Conservation (phyloP, 768 basidiomycete genomes). For the Lentinula boryana region DNA sequence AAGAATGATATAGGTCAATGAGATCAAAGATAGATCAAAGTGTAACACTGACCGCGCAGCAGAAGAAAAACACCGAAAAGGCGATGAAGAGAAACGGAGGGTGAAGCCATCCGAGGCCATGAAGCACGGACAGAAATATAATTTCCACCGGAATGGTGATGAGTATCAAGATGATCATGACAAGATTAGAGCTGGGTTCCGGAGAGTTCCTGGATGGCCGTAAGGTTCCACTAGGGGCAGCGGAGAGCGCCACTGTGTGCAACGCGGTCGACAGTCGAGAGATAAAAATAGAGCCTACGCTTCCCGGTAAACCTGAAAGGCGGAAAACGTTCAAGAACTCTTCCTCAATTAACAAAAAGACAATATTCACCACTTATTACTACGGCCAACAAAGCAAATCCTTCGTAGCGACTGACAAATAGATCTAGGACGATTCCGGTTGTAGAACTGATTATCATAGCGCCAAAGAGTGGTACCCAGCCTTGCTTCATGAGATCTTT, state of each 20-base stretch:
- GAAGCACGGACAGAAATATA: conserved; percentile 64
- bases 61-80: conserved; percentile 66
- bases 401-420: conserved; percentile 83
- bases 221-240: conserved; percentile 7
- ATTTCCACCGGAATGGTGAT: conserved; percentile 80
- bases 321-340: not conserved
- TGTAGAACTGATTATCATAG: conserved; percentile 81
- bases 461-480: conserved; percentile 88
- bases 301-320: conserved; percentile 72
- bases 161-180: conserved; percentile 62
- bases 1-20: not conserved
- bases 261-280: conserved; percentile 87
- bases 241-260: conserved; percentile 54
- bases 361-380: conserved; percentile 70
- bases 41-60: conserved; percentile 56
- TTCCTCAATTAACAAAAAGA: not conserved
- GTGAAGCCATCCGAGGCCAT: conserved; percentile 70
- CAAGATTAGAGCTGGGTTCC: conserved; percentile 42
- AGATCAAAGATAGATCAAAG: not conserved
- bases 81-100: conserved; percentile 64
- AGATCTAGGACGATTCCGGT: conserved; percentile 90
- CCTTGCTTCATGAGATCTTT: conserved; percentile 73
- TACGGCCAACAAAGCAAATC: conserved; percentile 82
- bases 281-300: conserved; percentile 85
- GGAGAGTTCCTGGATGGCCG: not conserved